Base-by-base conservation (phyloP, 306 rosid species). In the Glycine latifolia region DNA sequence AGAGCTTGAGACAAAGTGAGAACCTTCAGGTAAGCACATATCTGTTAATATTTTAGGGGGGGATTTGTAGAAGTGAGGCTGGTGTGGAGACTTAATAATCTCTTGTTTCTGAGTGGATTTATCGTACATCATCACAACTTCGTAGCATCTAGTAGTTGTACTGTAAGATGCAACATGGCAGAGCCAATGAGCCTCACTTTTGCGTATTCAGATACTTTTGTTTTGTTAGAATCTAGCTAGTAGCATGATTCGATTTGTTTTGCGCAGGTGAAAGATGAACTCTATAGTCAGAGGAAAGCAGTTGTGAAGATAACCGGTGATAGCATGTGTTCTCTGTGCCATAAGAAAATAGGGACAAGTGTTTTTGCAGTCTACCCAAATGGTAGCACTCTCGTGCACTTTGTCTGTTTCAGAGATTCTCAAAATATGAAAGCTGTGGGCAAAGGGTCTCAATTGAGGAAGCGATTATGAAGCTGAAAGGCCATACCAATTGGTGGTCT, bases 361-460 rank as follows among this genome's bases (percentile, higher is more conserved):
- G 98, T 94, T 50, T 96, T 96, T 70, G 99, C 97, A 0, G 97
- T 96, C 67, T 92, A 91, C 85, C 98, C 99, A 10, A 96, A 91
- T 8, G 98, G 97, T 78, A 96, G 88, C 84, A 96, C 98, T 72
- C 88, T 96, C 0, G 97, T 96, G 73, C 98, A 93, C 85, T 96
- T 96, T 3, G 97, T 92, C 68, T 96, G 99, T 89, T 93, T 96
- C 70, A 91, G 91, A 80, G 98, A 91, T 86, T 96, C 98, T 11
- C 98, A 96, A 78, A 93, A 79, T 77, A 96, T 93, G 97, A 96
- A 90, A 92, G 95, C 91, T 7, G 91, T 90, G 81, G 84, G 88
- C 53, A 93, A 90, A 79, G 96, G 93, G 15, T 85, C 88, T 10
- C 90, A 91, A 2, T 76, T 85, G 79, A 87, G 91, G 87, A 93